Evolutionary conservation across 768 basidiomycete genomes (phyloP).

Genomic region (Cantharellus anzutake): DNA sequence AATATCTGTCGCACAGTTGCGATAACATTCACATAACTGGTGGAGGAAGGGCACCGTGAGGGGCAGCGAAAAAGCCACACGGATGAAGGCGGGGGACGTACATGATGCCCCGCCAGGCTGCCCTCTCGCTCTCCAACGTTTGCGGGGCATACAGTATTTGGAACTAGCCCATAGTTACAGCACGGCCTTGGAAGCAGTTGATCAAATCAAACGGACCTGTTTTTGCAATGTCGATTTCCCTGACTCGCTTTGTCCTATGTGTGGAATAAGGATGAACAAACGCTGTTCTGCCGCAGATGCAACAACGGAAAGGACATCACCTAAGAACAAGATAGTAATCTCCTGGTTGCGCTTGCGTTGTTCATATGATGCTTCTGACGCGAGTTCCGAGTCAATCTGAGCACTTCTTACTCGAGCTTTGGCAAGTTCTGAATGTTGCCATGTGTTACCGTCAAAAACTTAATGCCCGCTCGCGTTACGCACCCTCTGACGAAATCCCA

Average conservation of each 20-base stretch:
- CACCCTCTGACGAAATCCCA: no score
- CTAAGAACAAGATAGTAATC: neutral
- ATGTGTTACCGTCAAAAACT: no score
- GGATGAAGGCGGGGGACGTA: neutral
- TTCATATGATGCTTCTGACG: neutral
- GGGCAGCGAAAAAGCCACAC: slow-evolving; percentile 1
- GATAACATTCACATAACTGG: slow-evolving; percentile 3
- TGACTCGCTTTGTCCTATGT: slow-evolving; percentile 5
- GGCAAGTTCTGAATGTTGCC: neutral
- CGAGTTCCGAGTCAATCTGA: neutral
- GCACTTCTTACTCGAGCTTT: neutral
- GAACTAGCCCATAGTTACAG: slow-evolving; percentile 5
- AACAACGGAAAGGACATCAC: neutral
- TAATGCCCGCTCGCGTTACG: no score
- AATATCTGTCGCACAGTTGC: slow-evolving; percentile 8
- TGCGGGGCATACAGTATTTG: slow-evolving; percentile 9
- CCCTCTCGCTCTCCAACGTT: slow-evolving; percentile 5
- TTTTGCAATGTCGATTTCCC: slow-evolving; percentile 10
- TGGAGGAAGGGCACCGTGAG: neutral
- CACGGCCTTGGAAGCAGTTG: neutral
- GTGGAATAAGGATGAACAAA: slow-evolving; percentile 1
- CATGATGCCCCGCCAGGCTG: slow-evolving; percentile 8
- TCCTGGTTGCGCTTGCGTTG: neutral
- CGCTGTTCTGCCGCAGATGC: neutral
- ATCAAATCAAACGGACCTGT: slow-evolving; percentile 3